A percentile compares a stretch with the other conserved stretches of the same genome.
phyloP scores from a whole-genome alignment of 495 filamentous ascomycete species.

The Pseudevernia furfuracea region DNA sequence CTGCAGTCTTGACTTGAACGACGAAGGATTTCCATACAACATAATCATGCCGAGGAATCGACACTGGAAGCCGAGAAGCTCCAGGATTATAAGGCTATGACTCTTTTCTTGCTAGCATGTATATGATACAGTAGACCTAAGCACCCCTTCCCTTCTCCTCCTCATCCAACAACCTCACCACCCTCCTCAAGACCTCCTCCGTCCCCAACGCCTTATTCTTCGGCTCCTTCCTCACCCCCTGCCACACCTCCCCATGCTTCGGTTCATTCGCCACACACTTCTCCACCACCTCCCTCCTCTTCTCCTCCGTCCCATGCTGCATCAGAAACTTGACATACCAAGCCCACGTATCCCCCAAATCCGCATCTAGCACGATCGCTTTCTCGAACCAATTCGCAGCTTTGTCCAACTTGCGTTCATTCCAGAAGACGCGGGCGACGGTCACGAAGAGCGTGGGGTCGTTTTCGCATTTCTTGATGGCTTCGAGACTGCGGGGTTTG shows the following conservation, averaged over 20 bases:
- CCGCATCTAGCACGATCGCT: slow-evolving; percentile 75
- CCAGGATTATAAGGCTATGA: too few relatives aligned
- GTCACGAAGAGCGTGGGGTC: slow-evolving; percentile 77
- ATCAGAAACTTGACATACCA: slow-evolving; percentile 94
- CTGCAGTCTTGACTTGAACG: not conserved
- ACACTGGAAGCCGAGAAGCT: too few relatives aligned
- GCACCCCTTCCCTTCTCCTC: not conserved
- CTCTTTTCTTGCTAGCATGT: too few relatives aligned
- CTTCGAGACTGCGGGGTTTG: slow-evolving; percentile 81
- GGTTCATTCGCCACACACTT: slow-evolving; percentile 75
- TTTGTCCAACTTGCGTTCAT: slow-evolving; percentile 75
- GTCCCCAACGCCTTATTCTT: slow-evolving; percentile 60
- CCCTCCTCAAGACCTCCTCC: slow-evolving; percentile 77
- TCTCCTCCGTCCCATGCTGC: slow-evolving; percentile 90
- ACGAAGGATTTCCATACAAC: too few relatives aligned
- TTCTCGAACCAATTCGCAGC: slow-evolving; percentile 96
- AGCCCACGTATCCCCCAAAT: slow-evolving; percentile 89
- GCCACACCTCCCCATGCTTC: slow-evolving; percentile 89
- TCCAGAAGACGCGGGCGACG: slow-evolving; percentile 70
- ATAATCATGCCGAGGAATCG: too few relatives aligned
- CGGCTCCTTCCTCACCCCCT: slow-evolving; percentile 76
- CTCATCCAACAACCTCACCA: slow-evolving; percentile 51
- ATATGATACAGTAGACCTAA: not conserved
- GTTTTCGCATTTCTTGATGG: slow-evolving; percentile 93
- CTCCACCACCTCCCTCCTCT: slow-evolving; percentile 66